Percentiles rank a stretch among this genome's conserved stretches.
These are phyloP conservation scores for Tagetes erecta DNA, from an alignment of 129 eudicot genomes.

Conservation along the genomic window DNA sequence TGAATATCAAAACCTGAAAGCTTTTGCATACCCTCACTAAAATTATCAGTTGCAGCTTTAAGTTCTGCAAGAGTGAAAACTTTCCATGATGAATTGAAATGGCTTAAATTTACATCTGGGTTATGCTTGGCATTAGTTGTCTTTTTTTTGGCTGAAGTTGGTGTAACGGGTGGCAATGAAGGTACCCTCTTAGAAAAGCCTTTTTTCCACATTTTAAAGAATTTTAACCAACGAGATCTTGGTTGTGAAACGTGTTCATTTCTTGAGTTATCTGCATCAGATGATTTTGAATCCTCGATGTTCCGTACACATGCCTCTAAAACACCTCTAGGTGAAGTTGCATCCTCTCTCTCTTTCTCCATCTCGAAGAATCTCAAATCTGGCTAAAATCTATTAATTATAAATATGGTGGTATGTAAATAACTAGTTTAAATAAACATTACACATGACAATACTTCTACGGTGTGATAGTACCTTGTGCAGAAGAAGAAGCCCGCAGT, in stretches of 20 bases:
- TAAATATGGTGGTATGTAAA: conserved; percentile 16
- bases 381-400: conserved; percentile 34
- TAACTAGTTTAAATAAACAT: not conserved
- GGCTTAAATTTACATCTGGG: conserved; percentile 35
- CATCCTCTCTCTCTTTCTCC: conserved; percentile 52
- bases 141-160: conserved; percentile 43
- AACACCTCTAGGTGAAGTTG: conserved; percentile 56
- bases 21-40: conserved; percentile 50
- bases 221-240: conserved; percentile 56
- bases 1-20: not conserved
- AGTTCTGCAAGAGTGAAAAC: conserved; percentile 57
- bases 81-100: conserved; percentile 58
- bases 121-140: conserved; percentile 36
- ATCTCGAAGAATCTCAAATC: conserved; percentile 60
- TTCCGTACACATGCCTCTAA: conserved; percentile 45
- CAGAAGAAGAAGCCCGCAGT: conserved; percentile 55
- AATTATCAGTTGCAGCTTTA: conserved; percentile 53
- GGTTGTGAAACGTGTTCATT: conserved; percentile 28
- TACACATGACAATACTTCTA: not conserved
- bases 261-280: conserved; percentile 24
- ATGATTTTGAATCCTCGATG: conserved; percentile 39
- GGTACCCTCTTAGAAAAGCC: conserved; percentile 44
- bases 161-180: conserved; percentile 43
- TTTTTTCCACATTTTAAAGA: conserved; percentile 54
- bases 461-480: conserved; percentile 52